Evolutionary conservation across 2,329 filamentous ascomycete genomes (phyloP).

Genomic region (Colletotrichum euphorbiae): DNA sequence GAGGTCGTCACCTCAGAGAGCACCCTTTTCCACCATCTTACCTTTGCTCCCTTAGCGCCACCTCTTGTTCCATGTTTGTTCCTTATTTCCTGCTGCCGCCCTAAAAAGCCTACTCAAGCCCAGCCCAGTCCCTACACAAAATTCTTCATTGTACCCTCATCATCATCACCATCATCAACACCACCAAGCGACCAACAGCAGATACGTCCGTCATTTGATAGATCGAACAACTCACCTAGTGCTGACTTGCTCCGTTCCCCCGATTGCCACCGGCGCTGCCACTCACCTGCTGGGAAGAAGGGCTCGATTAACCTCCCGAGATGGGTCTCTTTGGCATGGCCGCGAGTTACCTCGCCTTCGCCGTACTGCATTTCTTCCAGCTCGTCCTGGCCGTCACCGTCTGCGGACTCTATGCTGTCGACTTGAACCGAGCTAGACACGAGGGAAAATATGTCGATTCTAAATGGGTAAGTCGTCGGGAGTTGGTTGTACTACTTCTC

Average conservation of each 20-base stretch:
- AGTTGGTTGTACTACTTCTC: too few species aligned
- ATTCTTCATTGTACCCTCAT: too few species aligned
- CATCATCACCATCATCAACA: too few species aligned
- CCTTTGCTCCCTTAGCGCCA: too few species aligned
- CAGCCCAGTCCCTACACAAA: neutral
- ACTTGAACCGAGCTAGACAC: constrained; percentile 68
- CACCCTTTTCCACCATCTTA: neutral
- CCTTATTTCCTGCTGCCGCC: too few species aligned
- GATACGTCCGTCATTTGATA: too few species aligned
- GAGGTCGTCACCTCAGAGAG: constrained; percentile 1
- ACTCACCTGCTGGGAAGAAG: neutral
- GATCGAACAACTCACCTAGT: too few species aligned
- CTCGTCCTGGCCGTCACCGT: constrained; percentile 82
- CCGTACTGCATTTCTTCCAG: constrained; percentile 77
- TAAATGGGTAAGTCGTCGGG: constrained; percentile 71
- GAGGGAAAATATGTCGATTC: constrained; percentile 65
- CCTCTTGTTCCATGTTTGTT: neutral
- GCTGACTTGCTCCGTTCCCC: neutral
- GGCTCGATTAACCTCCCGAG: constrained; percentile 24
- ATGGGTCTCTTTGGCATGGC: constrained; percentile 61
- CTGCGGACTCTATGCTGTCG: constrained; percentile 80
- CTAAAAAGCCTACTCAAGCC: constrained; percentile 1
- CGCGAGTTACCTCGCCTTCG: constrained; percentile 66
- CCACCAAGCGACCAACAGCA: too few species aligned
- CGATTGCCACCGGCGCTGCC: neutral